These are phyloP conservation scores for Chalciporus piperatus DNA, from an alignment of 768 basidiomycete genomes.

Conservation along the genomic window DNA sequence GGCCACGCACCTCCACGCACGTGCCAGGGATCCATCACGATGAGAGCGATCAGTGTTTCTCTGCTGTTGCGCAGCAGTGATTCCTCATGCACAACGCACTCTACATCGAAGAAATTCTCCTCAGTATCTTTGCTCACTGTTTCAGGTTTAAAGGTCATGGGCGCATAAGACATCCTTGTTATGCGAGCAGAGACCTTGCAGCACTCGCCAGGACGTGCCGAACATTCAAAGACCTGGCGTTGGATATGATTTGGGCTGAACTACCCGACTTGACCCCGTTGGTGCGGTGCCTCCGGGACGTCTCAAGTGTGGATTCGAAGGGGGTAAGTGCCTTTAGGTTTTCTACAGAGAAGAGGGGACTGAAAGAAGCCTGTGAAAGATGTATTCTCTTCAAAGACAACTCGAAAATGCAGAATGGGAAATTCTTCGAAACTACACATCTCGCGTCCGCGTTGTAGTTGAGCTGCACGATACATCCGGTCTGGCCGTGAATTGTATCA, in stretches of 20 bases:
- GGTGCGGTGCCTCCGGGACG: conserved; percentile 6
- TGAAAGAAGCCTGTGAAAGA: neutral
- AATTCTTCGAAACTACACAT: conserved; percentile 7
- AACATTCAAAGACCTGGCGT: conserved; percentile 11
- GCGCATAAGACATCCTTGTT: neutral
- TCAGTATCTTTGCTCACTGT: conserved; percentile 11
- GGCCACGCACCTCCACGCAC: too few species aligned
- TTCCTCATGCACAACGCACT: conserved; percentile 8
- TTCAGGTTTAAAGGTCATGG: neutral
- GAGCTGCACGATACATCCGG: neutral
- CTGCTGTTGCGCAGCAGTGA: too few species aligned
- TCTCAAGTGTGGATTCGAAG: neutral
- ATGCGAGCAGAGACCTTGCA: conserved; percentile 1
- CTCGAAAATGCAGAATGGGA: conserved; percentile 8
- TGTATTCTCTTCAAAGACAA: neutral
- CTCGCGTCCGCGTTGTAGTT: conserved; percentile 8
- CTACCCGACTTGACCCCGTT: conserved; percentile 12
- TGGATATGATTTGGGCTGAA: conserved; percentile 11
- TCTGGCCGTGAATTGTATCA: neutral
- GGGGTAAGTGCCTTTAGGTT: conserved; percentile 4
- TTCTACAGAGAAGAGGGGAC: too few species aligned
- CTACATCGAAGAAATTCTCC: conserved; percentile 9
- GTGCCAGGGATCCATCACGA: too few species aligned
- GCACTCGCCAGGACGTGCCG: conserved; percentile 10
- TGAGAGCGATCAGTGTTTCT: too few species aligned